Percentiles rank a stretch among this genome's conserved stretches.
Conservation (phyloP, 441 rosid species). For the Arabidopsis lyrata region DNA sequence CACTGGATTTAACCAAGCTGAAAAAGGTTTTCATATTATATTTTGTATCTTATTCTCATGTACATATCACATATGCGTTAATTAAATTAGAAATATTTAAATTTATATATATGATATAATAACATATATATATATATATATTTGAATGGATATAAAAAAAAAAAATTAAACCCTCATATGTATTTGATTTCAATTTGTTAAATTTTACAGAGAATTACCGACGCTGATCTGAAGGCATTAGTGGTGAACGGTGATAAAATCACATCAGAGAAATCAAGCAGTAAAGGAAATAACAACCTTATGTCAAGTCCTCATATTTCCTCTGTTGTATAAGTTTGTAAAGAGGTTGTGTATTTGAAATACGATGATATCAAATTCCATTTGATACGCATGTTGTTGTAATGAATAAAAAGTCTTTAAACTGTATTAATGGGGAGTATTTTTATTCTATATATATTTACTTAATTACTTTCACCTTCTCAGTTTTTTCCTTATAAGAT, state of each 20-base stretch:
- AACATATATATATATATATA: no score
- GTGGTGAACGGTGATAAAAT: slow-evolving; percentile 2
- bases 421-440: no score
- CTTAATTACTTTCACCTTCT: no score
- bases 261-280: not conserved
- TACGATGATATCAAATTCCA: not conserved
- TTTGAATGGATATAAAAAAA: no score
- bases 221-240: slow-evolving; percentile 34
- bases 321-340: slow-evolving; percentile 14
- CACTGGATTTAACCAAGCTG: slow-evolving; percentile 28
- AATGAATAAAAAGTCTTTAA: no score
- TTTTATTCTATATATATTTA: no score
- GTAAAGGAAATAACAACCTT: slow-evolving; percentile 2
- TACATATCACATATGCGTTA: not conserved
- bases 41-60: not conserved
- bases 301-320: slow-evolving; percentile 17
- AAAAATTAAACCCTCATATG: not conserved
- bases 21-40: slow-evolving; percentile 28
- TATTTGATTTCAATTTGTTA: not conserved
- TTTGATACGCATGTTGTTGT: not conserved
- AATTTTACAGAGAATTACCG: slow-evolving; percentile 38
- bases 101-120: no score
- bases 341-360: not conserved
- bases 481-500: no score
- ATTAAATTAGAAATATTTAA: not conserved